Evolutionary conservation across 148 eudicot genomes (phyloP), one percentile per base, ranked within the genome.

Genomic region (Cornus kousa): DNA sequence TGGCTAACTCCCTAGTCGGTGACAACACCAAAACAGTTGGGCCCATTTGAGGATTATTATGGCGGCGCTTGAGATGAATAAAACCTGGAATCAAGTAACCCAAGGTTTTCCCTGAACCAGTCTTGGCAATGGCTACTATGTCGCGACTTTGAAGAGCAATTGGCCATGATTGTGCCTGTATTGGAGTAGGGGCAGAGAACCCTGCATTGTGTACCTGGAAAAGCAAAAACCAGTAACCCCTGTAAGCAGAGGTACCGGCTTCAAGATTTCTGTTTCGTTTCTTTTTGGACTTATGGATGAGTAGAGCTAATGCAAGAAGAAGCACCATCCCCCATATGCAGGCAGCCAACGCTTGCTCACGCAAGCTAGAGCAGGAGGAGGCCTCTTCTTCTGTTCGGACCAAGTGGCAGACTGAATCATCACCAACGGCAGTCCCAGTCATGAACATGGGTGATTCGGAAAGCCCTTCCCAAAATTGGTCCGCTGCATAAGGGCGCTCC

Each of bases 91-190:
- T 81, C 78, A 93, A 85, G 78, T 91, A 93, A 24, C 97, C 97
- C 83, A 93, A 87, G 40, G 97, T 93, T 84, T 93, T 93, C 48
- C 97, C 97, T 28, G 97, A 93, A 43, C 97, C 97, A 7, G 97
- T 93, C 85, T 93, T 93, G 62, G 97, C 97, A 87, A 93, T 87
- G 24, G 97, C 97, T 74, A 93, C 97, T 64, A 93, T 90, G 78
- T 93, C 97, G 37, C 88, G 87, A 68, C 89, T 87, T 80, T 91
- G 92, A 78, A 91, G 85, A 67, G 96, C 97, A 83, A 93, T 86
- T 9, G 97, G 96, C 97, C 97, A 93, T 68, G 97, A 90, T 37
- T 93, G 97, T n/a, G 97, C 97, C 85, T 93, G 97, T 67, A 93
- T 93, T 48, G 97, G 95, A 7, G 97, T 91, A 73, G 97, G 97